Conservation (phyloP, 2,329 filamentous ascomycete genomes). For the Apiospora marii region DNA sequence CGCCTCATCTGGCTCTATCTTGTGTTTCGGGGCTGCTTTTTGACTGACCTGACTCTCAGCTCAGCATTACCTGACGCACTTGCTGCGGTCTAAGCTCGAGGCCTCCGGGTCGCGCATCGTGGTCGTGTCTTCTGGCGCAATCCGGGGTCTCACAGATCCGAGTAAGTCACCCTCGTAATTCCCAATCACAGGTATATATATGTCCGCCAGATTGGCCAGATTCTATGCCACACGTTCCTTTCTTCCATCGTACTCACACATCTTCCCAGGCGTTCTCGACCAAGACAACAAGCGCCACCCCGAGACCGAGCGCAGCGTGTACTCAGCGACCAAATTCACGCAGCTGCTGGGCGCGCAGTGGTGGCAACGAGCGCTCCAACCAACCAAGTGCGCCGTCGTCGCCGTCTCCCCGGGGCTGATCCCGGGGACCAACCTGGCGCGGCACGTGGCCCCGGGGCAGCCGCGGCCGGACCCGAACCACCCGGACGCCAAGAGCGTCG, state of each 20-base stretch:
- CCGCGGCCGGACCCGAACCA: neutral
- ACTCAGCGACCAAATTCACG: conserved; percentile 57
- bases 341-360: conserved; percentile 61
- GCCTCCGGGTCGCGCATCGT: conserved; percentile 56
- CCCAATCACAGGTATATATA: neutral
- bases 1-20: too few relatives aligned
- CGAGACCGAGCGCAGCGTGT: conserved; percentile 44
- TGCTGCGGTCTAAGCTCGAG: conserved; percentile 57
- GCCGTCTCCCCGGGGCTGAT: conserved; percentile 63
- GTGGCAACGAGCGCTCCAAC: conserved; percentile 60
- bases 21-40: neutral
- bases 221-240: neutral
- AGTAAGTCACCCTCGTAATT: neutral
- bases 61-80: conserved; percentile 61
- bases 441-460: neutral
- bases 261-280: conserved; percentile 22
- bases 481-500: conserved; percentile 1
- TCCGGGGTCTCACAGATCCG: conserved; percentile 43
- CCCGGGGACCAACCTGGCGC: conserved; percentile 51
- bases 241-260: neutral
- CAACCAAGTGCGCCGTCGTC: conserved; percentile 50
- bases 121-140: conserved; percentile 59
- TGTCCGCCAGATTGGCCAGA: neutral
- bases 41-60: conserved; percentile 43
- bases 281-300: conserved; percentile 45